Conservation (phyloP, 495 filamentous ascomycete genomes). For the Aspergillus saccharolyticus region DNA sequence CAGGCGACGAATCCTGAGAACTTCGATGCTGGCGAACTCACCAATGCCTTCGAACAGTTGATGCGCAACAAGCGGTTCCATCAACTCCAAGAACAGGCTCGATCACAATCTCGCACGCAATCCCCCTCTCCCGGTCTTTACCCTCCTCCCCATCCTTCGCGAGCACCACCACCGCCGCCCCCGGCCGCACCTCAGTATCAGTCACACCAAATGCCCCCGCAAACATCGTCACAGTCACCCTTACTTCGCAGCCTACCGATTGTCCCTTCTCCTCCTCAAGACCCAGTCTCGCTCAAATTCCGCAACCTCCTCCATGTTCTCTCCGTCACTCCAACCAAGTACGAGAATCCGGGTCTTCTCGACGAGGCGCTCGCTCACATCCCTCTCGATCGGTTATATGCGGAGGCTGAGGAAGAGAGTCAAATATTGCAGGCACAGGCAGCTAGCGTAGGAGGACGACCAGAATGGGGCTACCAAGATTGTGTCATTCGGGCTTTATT, state of each 20-base stretch:
- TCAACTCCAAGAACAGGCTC: constrained; percentile 59
- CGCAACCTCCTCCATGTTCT: constrained; percentile 75
- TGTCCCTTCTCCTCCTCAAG: constrained; percentile 72
- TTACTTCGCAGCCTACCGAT: constrained; percentile 67
- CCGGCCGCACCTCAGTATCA: constrained; percentile 25
- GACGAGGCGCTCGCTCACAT: constrained; percentile 86
- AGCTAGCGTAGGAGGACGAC: constrained; percentile 72
- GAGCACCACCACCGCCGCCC: constrained; percentile 36
- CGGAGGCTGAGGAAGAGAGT: constrained; percentile 87
- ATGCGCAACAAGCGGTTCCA: constrained; percentile 74
- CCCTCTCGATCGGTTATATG: constrained; percentile 87
- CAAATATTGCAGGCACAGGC: constrained; percentile 83
- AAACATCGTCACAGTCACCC: constrained; percentile 60
- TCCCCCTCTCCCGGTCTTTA: constrained; percentile 35
- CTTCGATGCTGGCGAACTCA: constrained; percentile 48
- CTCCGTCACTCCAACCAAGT: constrained; percentile 80
- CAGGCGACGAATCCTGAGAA: constrained; percentile 28
- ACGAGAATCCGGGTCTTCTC: constrained; percentile 93
- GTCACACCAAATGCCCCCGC: constrained; percentile 32
- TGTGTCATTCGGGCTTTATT: constrained; percentile 89
- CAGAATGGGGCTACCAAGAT: constrained; percentile 98
- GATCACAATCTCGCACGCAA: constrained; percentile 50
- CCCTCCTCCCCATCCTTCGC: constrained; percentile 35
- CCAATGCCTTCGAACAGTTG: constrained; percentile 68
- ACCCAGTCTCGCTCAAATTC: constrained; percentile 72